These are phyloP conservation scores for Colletotrichum truncatum DNA, from an alignment of 2,329 filamentous ascomycete genomes.

Conservation along the genomic window DNA sequence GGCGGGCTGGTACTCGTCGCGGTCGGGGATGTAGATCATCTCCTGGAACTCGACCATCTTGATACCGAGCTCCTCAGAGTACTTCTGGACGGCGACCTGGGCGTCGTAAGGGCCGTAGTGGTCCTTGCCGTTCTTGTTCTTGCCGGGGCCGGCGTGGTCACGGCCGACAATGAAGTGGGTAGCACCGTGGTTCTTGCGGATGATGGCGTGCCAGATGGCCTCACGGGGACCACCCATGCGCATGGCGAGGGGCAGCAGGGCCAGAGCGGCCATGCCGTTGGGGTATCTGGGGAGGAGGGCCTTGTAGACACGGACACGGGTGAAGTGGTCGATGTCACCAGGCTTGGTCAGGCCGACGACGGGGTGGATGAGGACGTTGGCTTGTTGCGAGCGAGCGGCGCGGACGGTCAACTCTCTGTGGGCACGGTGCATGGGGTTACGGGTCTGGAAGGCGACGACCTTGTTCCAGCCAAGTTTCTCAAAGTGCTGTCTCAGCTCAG, in stretches of 20 bases:
- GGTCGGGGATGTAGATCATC: constrained; percentile 98
- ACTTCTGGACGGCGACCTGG: constrained; percentile 95
- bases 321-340: constrained; percentile 99
- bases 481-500: constrained; percentile 94
- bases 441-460: constrained; percentile 98
- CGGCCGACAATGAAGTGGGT: constrained; percentile 99
- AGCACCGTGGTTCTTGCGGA: constrained; percentile 99
- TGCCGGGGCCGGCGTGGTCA: constrained; percentile 97
- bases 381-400: constrained; percentile 92
- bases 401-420: constrained; percentile 98
- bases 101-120: constrained; percentile 99
- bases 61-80: constrained; percentile 95
- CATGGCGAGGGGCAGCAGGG: constrained; percentile 95
- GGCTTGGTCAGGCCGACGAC: constrained; percentile 99
- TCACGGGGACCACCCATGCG: constrained; percentile 98
- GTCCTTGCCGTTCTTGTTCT: constrained; percentile 96
- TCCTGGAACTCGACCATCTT: constrained; percentile 99
- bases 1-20: constrained; percentile 93
- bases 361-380: constrained; percentile 98
- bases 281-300: constrained; percentile 95
- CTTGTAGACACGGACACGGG: constrained; percentile 98
- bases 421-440: constrained; percentile 99
- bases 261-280: constrained; percentile 98
- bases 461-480: constrained; percentile 99
- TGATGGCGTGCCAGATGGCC: constrained; percentile 99